A percentile compares a stretch with the other conserved stretches of the same genome.
Evolutionary conservation across 192 early-diverging fungal species (phyloP).

Genomic region (Coemansia sp.): DNA sequence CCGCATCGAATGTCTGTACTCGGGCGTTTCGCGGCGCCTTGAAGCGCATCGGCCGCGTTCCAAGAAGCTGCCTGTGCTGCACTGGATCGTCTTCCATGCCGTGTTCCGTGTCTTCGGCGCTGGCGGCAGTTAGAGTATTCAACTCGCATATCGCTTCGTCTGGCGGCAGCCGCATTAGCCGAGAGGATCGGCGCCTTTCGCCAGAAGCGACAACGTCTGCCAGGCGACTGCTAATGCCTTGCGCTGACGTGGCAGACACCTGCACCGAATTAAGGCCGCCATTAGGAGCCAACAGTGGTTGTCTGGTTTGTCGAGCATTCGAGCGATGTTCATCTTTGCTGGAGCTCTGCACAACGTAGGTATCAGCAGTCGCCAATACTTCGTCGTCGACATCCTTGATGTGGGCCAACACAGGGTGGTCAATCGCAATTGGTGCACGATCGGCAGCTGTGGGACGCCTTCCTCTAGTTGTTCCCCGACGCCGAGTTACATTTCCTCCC

Average conservation of each 20-base stretch:
- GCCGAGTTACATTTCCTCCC: neutral
- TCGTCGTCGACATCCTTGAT: neutral
- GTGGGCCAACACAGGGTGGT: neutral
- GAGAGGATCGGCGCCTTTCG: constrained; percentile 1
- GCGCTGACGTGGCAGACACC: neutral
- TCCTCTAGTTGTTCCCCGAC: neutral
- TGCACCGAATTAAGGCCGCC: neutral
- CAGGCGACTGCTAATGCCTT: neutral
- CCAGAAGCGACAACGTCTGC: neutral
- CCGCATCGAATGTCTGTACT: constrained; percentile 40
- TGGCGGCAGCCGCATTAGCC: neutral
- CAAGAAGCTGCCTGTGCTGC: constrained; percentile 29
- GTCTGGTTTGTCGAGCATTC: neutral
- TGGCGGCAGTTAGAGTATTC: neutral
- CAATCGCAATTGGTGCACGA: neutral
- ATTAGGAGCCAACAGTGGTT: neutral
- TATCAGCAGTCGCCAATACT: neutral
- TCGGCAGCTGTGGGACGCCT: neutral
- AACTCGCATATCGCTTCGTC: neutral
- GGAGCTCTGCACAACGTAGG: neutral
- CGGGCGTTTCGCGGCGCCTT: constrained; percentile 50
- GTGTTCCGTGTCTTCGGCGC: neutral
- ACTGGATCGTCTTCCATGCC: constrained; percentile 4
- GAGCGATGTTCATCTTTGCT: neutral
- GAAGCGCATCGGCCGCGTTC: constrained; percentile 41